Evolutionary conservation across 192 early-diverging fungal species (phyloP).

Genomic region (Geranomyces variabilis): DNA sequence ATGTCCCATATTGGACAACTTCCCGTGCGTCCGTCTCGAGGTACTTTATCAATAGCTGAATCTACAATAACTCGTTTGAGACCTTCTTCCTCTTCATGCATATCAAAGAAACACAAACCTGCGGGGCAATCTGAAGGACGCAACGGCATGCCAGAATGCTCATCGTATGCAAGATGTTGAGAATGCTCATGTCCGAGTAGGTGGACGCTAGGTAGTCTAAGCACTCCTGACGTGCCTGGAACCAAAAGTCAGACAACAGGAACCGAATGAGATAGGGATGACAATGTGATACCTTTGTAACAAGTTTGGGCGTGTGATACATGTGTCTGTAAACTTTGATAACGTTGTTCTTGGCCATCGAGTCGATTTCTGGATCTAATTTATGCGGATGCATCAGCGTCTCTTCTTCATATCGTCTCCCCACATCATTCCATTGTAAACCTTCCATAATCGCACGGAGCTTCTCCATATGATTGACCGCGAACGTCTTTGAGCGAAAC

Average conservation of each 20-base stretch:
- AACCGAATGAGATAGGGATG: too few species aligned
- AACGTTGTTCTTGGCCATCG: not conserved
- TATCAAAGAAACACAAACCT: too few species aligned
- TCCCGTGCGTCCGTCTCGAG: slow-evolving; percentile 3
- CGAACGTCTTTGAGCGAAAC: slow-evolving; percentile 12
- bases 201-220: not conserved
- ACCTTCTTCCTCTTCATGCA: too few species aligned
- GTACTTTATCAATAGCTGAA: slow-evolving; percentile 19
- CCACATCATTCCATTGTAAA: not conserved
- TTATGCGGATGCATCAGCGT: too few species aligned
- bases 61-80: not conserved
- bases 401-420: not conserved
- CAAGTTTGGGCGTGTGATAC: slow-evolving; percentile 9
- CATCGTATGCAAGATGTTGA: slow-evolving; percentile 19
- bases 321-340: slow-evolving; percentile 26
- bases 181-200: not conserved
- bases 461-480: slow-evolving; percentile 7
- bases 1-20: slow-evolving; percentile 8
- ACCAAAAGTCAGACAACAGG: not conserved
- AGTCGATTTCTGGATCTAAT: not conserved
- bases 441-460: slow-evolving; percentile 15
- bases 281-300: not conserved
- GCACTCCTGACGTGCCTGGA: slow-evolving; percentile 23
- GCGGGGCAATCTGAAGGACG: slow-evolving; percentile 11
- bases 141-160: slow-evolving; percentile 22